phyloP scores from a whole-genome alignment of 169 alveolate species.

The Plasmodium billcollinsi region DNA sequence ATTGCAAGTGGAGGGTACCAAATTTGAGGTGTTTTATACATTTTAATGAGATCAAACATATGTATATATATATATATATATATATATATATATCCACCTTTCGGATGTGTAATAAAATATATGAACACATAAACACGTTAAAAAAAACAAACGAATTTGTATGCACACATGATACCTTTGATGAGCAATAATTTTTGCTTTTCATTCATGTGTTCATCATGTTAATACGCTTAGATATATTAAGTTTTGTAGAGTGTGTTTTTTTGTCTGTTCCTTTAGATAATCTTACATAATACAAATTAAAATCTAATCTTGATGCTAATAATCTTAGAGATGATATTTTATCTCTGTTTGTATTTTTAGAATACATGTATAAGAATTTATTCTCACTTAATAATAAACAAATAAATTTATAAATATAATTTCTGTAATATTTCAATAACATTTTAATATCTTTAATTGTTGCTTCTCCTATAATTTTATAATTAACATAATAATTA shows the following conservation, averaged over 20 bases:
- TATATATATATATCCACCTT: too few species aligned
- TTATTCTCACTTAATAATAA: constrained; percentile 45
- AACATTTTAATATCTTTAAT: constrained; percentile 67
- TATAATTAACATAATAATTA: constrained; percentile 39
- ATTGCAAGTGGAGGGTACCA: too few species aligned
- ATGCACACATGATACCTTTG: too few species aligned
- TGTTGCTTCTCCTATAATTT: constrained; percentile 66
- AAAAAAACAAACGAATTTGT: too few species aligned
- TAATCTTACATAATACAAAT: constrained; percentile 52
- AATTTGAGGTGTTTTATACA: too few species aligned
- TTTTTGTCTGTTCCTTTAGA: constrained; percentile 21
- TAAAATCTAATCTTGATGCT: constrained; percentile 63
- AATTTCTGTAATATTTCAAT: constrained; percentile 55
- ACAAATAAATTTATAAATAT: constrained; percentile 67
- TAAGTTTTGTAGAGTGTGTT: constrained; percentile 4
- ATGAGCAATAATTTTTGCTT: not conserved
- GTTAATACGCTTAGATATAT: constrained; percentile 43
- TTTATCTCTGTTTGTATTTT: constrained; percentile 44
- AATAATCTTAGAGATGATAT: constrained; percentile 53
- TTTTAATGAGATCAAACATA: too few species aligned
- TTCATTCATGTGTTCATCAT: constrained; percentile 10
- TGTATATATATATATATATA: too few species aligned
- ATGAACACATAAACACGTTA: too few species aligned
- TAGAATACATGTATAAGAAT: constrained; percentile 8
- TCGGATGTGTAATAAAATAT: too few species aligned